These are phyloP conservation scores for Hypoxylon sp. DNA, from an alignment of 2,329 filamentous ascomycete genomes.

Conservation along the genomic window DNA sequence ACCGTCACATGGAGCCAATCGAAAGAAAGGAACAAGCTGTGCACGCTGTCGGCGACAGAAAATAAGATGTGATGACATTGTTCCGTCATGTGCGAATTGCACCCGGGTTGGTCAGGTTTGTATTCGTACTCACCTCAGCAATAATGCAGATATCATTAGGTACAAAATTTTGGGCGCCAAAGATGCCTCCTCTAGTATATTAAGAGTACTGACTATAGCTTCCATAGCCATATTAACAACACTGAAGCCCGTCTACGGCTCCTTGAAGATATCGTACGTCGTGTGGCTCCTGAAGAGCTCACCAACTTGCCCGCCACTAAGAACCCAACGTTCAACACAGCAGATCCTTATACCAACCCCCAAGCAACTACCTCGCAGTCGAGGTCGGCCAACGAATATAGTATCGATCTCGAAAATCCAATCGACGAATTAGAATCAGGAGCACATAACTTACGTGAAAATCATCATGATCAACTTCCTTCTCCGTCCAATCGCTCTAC, in stretches of 20 bases:
- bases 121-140: slow-evolving; percentile 38
- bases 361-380: not conserved
- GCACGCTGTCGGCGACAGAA: slow-evolving; percentile 47
- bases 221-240: slow-evolving; percentile 12
- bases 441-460: slow-evolving; percentile 25
- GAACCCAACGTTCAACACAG: not conserved
- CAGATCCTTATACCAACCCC: slow-evolving; percentile 17
- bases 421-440: slow-evolving; percentile 11
- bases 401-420: not conserved
- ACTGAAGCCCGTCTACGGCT: slow-evolving; percentile 26
- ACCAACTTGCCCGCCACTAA: slow-evolving; percentile 16
- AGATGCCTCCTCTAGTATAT: not conserved
- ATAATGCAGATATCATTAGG: slow-evolving; percentile 27
- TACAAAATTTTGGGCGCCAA: not conserved
- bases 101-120: slow-evolving; percentile 44
- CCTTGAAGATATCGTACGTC: slow-evolving; percentile 35
- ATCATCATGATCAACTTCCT: slow-evolving; percentile 11
- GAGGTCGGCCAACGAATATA: not conserved
- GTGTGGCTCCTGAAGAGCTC: slow-evolving; percentile 38
- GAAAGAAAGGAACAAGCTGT: slow-evolving; percentile 46
- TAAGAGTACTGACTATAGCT: slow-evolving; percentile 1
- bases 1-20: slow-evolving; percentile 8
- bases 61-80: slow-evolving; percentile 46
- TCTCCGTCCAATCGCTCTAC: slow-evolving; percentile 16
- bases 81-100: slow-evolving; percentile 45